Evolutionary conservation across 805 yeast species (phyloP).

Genomic region (Lachancea sp.): DNA sequence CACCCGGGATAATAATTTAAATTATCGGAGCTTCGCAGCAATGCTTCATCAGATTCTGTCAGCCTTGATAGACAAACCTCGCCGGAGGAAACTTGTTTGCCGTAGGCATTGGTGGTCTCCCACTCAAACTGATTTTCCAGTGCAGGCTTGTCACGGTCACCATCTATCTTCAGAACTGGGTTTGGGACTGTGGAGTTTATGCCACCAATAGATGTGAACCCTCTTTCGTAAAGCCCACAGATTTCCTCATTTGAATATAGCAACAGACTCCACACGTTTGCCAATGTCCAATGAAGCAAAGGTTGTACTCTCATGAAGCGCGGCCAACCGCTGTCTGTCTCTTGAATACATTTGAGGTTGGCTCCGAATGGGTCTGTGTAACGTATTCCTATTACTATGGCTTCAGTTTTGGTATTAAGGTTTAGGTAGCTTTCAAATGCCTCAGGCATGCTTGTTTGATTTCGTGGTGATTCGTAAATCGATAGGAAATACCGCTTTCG

Average conservation of each 20-base stretch:
- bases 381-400: slow-evolving; percentile 83
- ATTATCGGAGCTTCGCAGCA: slow-evolving; percentile 7
- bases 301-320: slow-evolving; percentile 79
- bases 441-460: slow-evolving; percentile 42
- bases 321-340: slow-evolving; percentile 92
- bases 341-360: slow-evolving; percentile 51
- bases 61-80: slow-evolving; percentile 11
- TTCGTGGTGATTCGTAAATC: slow-evolving; percentile 34
- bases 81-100: slow-evolving; percentile 5
- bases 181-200: slow-evolving; percentile 62
- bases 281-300: slow-evolving; percentile 78
- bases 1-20: slow-evolving; percentile 29
- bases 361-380: slow-evolving; percentile 81
- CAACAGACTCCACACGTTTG: slow-evolving; percentile 81
- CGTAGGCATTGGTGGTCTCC: slow-evolving; percentile 24
- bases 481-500: slow-evolving; percentile 49
- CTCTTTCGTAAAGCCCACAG: slow-evolving; percentile 70
- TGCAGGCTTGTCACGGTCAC: neutral
- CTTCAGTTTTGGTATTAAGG: slow-evolving; percentile 47
- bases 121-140: slow-evolving; percentile 18
- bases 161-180: slow-evolving; percentile 42
- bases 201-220: slow-evolving; percentile 90
- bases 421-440: slow-evolving; percentile 65
- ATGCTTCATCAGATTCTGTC: slow-evolving; percentile 10
- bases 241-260: slow-evolving; percentile 53